phyloP scores from a whole-genome alignment of 495 filamentous ascomycete species.

The Collariella sp. region DNA sequence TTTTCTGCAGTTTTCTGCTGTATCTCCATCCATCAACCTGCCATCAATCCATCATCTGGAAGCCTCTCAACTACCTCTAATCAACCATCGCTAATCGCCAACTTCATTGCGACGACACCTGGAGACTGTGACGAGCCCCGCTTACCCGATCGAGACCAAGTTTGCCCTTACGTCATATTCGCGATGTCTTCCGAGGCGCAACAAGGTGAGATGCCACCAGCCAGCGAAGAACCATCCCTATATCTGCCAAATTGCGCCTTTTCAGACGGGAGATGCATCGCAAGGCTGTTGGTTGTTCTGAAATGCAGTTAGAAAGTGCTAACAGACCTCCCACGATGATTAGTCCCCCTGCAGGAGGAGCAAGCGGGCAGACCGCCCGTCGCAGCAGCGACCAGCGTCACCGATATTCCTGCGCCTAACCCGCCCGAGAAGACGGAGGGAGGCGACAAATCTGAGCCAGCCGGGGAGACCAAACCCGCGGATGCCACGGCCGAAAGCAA shows the following conservation, averaged over 20 bases:
- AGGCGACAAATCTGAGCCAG: background rate
- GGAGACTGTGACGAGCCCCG: background rate
- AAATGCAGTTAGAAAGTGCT: constrained; percentile 1
- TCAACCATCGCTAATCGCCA: background rate
- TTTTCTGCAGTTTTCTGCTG: background rate
- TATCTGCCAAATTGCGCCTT: background rate
- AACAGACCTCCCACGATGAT: background rate
- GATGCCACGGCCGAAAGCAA: background rate
- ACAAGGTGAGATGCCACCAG: constrained; percentile 32
- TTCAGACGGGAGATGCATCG: background rate
- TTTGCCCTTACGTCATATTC: constrained; percentile 38
- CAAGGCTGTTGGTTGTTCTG: no score
- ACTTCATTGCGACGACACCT: background rate
- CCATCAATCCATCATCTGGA: background rate
- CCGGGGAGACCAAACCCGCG: background rate
- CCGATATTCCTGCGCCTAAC: constrained; percentile 5
- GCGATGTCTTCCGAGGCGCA: constrained; percentile 31
- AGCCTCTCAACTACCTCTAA: background rate
- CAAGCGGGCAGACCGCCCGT: background rate
- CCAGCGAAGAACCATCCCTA: no score
- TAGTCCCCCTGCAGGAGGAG: constrained; percentile 19
- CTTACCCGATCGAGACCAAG: constrained; percentile 1
- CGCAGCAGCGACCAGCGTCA: constrained; percentile 3
- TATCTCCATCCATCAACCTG: background rate
- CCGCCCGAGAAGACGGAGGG: constrained; percentile 1